These are phyloP conservation scores for Hyaloscypha hepaticicola DNA, from an alignment of 495 filamentous ascomycete species.

Conservation along the genomic window DNA sequence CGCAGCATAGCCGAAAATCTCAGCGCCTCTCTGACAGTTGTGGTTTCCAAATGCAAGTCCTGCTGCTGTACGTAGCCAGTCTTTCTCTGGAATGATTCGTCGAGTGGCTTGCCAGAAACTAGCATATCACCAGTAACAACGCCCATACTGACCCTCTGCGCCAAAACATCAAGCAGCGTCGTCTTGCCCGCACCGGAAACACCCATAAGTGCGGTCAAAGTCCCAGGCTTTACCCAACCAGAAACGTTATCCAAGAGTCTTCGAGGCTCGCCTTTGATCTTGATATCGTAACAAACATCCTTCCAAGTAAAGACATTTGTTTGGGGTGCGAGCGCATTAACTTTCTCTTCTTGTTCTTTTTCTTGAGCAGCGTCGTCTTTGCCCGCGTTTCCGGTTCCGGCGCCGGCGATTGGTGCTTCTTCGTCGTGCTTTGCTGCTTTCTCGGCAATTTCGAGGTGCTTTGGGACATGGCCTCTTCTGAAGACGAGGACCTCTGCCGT, in stretches of 20 bases:
- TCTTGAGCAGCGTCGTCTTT: constrained; percentile 39
- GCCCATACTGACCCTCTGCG: constrained; percentile 80
- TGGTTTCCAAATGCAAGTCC: constrained; percentile 84
- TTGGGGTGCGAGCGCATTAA: constrained; percentile 55
- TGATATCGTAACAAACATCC: constrained; percentile 83
- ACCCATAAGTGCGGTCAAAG: constrained; percentile 85
- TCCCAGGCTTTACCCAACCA: constrained; percentile 91
- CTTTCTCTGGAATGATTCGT: constrained; percentile 85
- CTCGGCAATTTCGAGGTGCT: constrained; percentile 53
- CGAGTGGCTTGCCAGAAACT: constrained; percentile 72
- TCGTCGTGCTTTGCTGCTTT: constrained; percentile 43
- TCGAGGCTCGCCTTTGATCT: constrained; percentile 74
- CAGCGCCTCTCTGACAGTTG: constrained; percentile 84
- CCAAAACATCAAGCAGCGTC: constrained; percentile 69
- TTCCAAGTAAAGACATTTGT: constrained; percentile 81
- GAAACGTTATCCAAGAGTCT: constrained; percentile 80
- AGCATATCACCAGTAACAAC: constrained; percentile 84
- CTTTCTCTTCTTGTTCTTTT: constrained; percentile 46
- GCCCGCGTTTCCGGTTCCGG: constrained; percentile 32
- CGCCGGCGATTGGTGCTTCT: constrained; percentile 38
- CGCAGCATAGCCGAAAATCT: constrained; percentile 81
- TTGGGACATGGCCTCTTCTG: constrained; percentile 69
- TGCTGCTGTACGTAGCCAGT: constrained; percentile 96
- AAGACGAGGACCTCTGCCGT: constrained; percentile 91
- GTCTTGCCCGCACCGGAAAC: constrained; percentile 74